Base-by-base conservation (phyloP, 306 rosid species). In the Pterocarpus santalinus region DNA sequence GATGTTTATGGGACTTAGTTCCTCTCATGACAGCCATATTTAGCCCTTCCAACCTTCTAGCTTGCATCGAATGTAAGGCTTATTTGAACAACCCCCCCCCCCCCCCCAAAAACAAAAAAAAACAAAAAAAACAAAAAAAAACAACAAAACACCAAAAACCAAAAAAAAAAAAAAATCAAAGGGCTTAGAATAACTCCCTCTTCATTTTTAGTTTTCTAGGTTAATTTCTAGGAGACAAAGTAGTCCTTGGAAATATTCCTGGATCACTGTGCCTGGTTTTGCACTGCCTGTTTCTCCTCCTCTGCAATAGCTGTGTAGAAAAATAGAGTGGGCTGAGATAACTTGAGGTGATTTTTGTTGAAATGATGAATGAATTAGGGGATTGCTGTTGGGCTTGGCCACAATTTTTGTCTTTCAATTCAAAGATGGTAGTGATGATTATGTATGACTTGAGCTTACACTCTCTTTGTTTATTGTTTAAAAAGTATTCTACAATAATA, bases 261-360 rank as follows among this genome's bases (percentile, higher is more conserved):
- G 69, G 75, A 75, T 69, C 77, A 69, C 5, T 15, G 72, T 64
- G 35, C 72, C 63, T 46, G 68, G 73, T 53, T 78, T 72, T 66
- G 32, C 4, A 55, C 55, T 72, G 58, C 39, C 69, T 57, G 51
- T 17, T 55, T 66, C 56, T 57, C 58, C 67, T 77, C 60, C 43
- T 15, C 28, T 69, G 67, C 69, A 70, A 57, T 83, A 71, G 72
- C 39, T 78, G 57, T 57, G 84, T 44, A 83, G 47, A 72, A 5
- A 83, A 43, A 52, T 64, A 64, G 80, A 58, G 77, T 55, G 65
- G 83, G 82, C 58, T 36, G 77, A 77, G 85, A 81, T 64, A 63
- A 49, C 60, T 85, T 69, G 79, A 85, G 82, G 38, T 81, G 62
- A 74, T 77, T 90, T 77, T 86, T 82, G 85, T 80, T 84, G 84